These are phyloP conservation scores for Ceratonia siliqua DNA, from an alignment of 306 rosid species.

Conservation along the genomic window DNA sequence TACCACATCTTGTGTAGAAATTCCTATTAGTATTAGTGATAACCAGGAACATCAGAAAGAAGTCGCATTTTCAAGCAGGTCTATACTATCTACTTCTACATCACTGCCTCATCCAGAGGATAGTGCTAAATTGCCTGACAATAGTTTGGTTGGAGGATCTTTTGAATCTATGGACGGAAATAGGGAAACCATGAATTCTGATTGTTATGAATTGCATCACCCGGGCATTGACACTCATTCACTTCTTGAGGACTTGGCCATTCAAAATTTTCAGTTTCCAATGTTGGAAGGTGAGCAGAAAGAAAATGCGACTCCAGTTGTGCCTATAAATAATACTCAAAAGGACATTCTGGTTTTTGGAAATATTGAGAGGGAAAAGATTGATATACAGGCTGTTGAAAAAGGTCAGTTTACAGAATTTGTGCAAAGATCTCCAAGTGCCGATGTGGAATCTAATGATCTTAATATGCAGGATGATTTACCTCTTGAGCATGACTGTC, in stretches of 20 bases:
- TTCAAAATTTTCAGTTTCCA: constrained; percentile 43
- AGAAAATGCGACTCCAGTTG: constrained; percentile 38
- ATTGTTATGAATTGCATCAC: constrained; percentile 41
- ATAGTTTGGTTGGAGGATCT: constrained; percentile 41
- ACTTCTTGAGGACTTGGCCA: constrained; percentile 33
- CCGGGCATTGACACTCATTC: constrained; percentile 37
- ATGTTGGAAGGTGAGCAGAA: constrained; percentile 37
- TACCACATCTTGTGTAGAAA: constrained; percentile 40
- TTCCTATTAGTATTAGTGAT: constrained; percentile 42
- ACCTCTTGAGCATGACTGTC: constrained; percentile 36
- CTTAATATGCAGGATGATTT: constrained; percentile 46
- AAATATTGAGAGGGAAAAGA: constrained; percentile 36
- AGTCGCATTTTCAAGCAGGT: constrained; percentile 36
- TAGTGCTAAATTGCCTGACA: constrained; percentile 33
- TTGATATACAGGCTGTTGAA: constrained; percentile 39
- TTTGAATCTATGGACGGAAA: constrained; percentile 38
- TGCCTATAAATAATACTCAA: constrained; percentile 38
- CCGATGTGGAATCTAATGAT: constrained; percentile 48
- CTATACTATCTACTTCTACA: constrained; percentile 30
- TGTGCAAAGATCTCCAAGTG: constrained; percentile 38
- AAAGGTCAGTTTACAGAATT: constrained; percentile 40
- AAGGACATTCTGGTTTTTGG: constrained; percentile 42
- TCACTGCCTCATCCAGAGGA: constrained; percentile 44
- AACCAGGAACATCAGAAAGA: constrained; percentile 41
- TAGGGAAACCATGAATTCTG: constrained; percentile 35